Base-by-base conservation (phyloP, 306 rosid species). In the Nissolia schottii region DNA sequence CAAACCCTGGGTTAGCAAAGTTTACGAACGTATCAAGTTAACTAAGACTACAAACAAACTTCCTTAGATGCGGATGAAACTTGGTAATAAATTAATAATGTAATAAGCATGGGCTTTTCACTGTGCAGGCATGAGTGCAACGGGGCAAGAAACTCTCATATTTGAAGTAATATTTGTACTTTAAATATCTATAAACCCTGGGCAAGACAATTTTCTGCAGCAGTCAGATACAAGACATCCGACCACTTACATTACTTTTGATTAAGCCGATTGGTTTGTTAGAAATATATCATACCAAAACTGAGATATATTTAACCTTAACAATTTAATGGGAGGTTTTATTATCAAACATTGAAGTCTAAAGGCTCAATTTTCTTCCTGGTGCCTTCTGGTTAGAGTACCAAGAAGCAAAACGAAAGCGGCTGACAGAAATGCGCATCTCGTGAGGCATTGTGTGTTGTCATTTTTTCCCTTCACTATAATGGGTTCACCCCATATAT, bases 1-100 rank as follows among this genome's bases (percentile, higher is more conserved):
- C 76, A 32, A 68, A 45, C 12, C 64, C 24, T 28, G 40, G 31
- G 64, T 50, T 48, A 57, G 69, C 37, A 34, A 49, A 79, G 28
- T 78, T 50, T 50, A 23, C 32, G 19, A 19, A 67, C 6, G 37
- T 67, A 68, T 48, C 76, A 23, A 29, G 45, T 60, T 46, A 41
- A 76, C 41, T 9, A 61, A 14, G 34, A 67, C 64, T 8, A 34
- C 15, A 54, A 34, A 62, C 45, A 54, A 43, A 25, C 71, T 40
- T 50, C 20, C 34, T 70, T 29, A n/a, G 58, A 22, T 13, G 45
- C 20, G 22, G 24, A 37, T 27, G 55, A 45, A 55, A 70, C 38
- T 37, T 37, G 1, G 53, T 13, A 43, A 49, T 35, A 76, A 48
- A 20, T 45, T 9, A 29, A 15, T 34, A 14, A 23, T 20, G 34